Base-by-base conservation (phyloP, 495 filamentous ascomycete genomes). In the Aeminium ludgeri region DNA sequence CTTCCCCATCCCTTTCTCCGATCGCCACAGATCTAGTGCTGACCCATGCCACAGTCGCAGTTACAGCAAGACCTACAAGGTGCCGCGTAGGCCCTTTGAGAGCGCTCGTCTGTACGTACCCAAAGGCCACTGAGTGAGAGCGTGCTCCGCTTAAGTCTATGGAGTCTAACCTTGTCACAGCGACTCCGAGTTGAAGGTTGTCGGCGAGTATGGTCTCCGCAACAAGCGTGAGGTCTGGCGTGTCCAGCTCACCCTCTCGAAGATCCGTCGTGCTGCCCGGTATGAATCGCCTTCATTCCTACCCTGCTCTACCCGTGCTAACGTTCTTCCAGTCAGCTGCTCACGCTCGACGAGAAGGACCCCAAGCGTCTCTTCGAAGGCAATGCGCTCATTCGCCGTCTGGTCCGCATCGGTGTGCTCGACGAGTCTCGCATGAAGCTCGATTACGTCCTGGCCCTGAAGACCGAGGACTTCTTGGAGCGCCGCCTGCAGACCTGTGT, bases 211-310 rank as follows among this genome's bases (percentile, higher is more conserved):
- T 70, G 89, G 89, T 64, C 82, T 97, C 50, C 78, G 83, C 64
- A 97, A 97, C 78, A 97, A 97, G 85, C 87, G 89, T 69, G 89
- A 97, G 73, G 91, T 97, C 56, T 97, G 89, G 89, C 84, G 89
- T 68, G 89, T 97, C 58, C 78, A 83, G 76, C 82, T 96, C 65
- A 94, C 86, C 48, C 84, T 97, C 52, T 97, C 89, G 68, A 97
- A 97, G 78, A 96, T 97, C 59, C 86, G 89, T 83, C 91, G 89
- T 91, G 89, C 89, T 78, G 89, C 89, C 65, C 89, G 89, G 86
- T 94, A 83, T 61, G 78, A n/a, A n/a, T n/a, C 38, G 10, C 11
- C 6, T 20, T 20, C 12, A 17, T 34, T 18, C 33, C 23, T 29
- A 27, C 25, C 13, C 15, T 32, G 7, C 31, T 19, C n/a, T 28